These are phyloP conservation scores for Phialemoniopsis sp. DNA, from an alignment of 2,329 filamentous ascomycete genomes.

Conservation along the genomic window DNA sequence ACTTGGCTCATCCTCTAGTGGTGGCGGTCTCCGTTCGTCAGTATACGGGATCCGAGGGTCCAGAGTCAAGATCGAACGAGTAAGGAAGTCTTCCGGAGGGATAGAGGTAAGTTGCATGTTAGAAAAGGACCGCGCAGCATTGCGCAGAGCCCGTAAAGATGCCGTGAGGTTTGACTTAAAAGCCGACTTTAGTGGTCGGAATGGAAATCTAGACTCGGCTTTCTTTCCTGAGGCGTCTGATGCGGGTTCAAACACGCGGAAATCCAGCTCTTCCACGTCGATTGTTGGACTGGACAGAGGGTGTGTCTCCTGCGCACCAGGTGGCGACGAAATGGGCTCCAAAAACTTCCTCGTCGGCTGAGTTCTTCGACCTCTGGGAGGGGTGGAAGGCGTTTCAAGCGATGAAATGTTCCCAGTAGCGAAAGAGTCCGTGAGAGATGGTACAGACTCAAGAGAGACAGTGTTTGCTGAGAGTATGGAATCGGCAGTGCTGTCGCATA, in stretches of 20 bases:
- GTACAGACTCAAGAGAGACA: conserved; percentile 56
- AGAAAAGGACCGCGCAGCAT: conserved; percentile 61
- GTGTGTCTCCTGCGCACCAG: conserved; percentile 46
- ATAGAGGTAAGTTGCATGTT: conserved; percentile 59
- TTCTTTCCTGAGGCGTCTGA: conserved; percentile 14
- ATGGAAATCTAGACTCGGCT: conserved; percentile 23
- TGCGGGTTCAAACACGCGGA: conserved; percentile 32
- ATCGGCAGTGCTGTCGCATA: conserved; percentile 48
- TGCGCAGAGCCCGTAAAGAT: conserved; percentile 59
- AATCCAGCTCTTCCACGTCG: conserved; percentile 41
- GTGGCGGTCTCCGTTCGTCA: conserved; percentile 61
- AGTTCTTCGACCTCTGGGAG: conserved; percentile 20
- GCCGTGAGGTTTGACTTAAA: conserved; percentile 69
- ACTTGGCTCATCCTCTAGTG: conserved; percentile 60
- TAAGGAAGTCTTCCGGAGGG: conserved; percentile 63
- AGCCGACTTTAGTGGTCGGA: conserved; percentile 48
- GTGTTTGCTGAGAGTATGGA: conserved; percentile 51
- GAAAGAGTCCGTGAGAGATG: conserved; percentile 53
- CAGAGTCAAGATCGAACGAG: conserved; percentile 63
- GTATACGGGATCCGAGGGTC: conserved; percentile 63
- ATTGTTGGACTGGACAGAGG: conserved; percentile 37
- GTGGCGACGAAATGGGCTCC: conserved; percentile 52
- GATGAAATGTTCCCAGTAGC: conserved; percentile 45
- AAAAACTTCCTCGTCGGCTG: conserved; percentile 41
- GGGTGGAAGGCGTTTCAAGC: conserved; percentile 41